Conservation (phyloP, 2,329 filamentous ascomycete genomes). For the Pseudogymnoascus sp. region DNA sequence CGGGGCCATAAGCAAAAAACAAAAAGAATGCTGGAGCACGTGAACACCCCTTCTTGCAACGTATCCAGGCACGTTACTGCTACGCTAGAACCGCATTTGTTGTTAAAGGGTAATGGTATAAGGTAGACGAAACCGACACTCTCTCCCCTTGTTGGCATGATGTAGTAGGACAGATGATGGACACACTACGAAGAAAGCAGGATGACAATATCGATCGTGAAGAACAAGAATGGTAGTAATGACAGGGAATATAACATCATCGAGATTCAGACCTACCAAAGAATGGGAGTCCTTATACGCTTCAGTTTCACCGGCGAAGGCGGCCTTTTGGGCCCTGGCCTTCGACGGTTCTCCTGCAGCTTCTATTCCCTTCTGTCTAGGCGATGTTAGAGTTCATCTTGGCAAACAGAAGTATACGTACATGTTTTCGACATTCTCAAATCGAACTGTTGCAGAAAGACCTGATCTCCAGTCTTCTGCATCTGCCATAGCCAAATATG, state of each 20-base stretch:
- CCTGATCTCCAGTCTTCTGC: slow-evolving; percentile 23
- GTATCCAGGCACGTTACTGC: not conserved
- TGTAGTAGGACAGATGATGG: not conserved
- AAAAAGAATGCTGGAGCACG: slow-evolving; percentile 9
- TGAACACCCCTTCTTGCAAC: slow-evolving; percentile 17
- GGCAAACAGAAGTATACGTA: slow-evolving; percentile 31
- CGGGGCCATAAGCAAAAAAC: not conserved
- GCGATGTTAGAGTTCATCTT: not conserved
- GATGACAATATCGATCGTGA: not conserved
- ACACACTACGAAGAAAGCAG: not conserved
- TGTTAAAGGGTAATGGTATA: not conserved
- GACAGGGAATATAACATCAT: slow-evolving; percentile 11
- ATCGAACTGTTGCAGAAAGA: slow-evolving; percentile 39
- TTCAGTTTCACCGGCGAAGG: slow-evolving; percentile 57
- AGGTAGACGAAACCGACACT: not conserved
- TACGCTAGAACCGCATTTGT: not conserved
- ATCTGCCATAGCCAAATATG: slow-evolving; percentile 19
- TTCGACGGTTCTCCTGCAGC: slow-evolving; percentile 35
- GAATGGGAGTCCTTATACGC: slow-evolving; percentile 51
- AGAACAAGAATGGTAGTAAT: not conserved
- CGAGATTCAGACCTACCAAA: slow-evolving; percentile 38
- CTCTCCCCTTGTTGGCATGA: not conserved
- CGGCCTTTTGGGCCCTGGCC: slow-evolving; percentile 41
- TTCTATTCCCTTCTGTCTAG: slow-evolving; percentile 20
- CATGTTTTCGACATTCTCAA: slow-evolving; percentile 55